Evolutionary conservation across 1,139 yeast species (phyloP), one percentile per base, ranked within the genome.

Genomic region (Saccharomyces hybrid): DNA sequence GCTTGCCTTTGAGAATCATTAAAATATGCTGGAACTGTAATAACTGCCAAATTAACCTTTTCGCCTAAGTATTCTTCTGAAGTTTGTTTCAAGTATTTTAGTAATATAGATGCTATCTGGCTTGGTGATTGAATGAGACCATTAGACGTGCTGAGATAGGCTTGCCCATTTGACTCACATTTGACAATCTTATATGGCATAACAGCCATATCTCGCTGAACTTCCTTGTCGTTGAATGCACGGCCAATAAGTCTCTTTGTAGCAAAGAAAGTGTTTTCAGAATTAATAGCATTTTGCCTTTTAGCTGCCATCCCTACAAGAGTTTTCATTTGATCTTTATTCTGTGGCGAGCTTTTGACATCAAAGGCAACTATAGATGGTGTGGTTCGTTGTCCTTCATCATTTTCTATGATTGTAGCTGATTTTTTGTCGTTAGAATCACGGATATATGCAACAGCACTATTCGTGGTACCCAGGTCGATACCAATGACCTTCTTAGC

Each of bases 1-100:
- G 91, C 91, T 65, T 82, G 89, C 64, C 93, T 75, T 67, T 85
- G 93, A 0, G 89, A 76, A 69, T 85, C 91, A 68, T 85, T 84
- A 68, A 85, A 85, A 68, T 85, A 85, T 0, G 91, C 91, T 20
- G 93, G 93, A 1, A 85, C 91, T 0, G 93, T 85, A 16, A 85
- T 85, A 11, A 85, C 91, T 0, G 91, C 88, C 60, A 81, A 80
- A 53, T 76, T 75, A 2, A 82, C 70, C 5, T 64, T 64, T 56
- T 65, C 71, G 26, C 67, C 65, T 48, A 80, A 63, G 56, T 80
- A 77, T 4, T 66, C 60, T 59, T 80, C 83, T 2, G 89, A 85
- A 23, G 80, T 73, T 29, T 66, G 65, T 64, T 80, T 82, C 86
- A 85, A 55, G 49, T 66, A 64, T 16, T 55, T 55, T 29, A 68